Evolutionary conservation across 768 basidiomycete genomes (phyloP).

Genomic region (Tulasnella sp.): DNA sequence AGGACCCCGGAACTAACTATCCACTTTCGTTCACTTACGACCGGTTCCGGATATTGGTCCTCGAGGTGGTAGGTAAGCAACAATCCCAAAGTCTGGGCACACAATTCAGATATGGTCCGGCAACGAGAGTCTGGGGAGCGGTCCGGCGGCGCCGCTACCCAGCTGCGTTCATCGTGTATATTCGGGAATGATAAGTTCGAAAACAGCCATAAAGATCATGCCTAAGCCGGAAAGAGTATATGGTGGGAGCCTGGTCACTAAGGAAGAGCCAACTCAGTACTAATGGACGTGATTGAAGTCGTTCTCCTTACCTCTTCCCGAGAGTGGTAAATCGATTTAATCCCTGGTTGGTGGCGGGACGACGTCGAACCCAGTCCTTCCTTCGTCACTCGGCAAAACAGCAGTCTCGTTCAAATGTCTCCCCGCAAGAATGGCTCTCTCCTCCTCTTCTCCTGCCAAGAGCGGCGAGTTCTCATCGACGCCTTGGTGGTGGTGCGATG

Average conservation of each 20-base stretch:
- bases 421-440: slow-evolving; percentile 45
- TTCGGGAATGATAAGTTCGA: background rate
- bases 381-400: slow-evolving; percentile 69
- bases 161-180: background rate
- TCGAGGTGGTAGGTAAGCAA: too few relatives aligned
- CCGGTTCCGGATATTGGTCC: too few relatives aligned
- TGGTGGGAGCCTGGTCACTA: too few relatives aligned
- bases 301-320: background rate
- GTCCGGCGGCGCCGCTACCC: too few relatives aligned
- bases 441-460: slow-evolving; percentile 29
- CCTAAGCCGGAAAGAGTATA: background rate
- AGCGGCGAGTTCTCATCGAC: slow-evolving; percentile 23
- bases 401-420: slow-evolving; percentile 76
- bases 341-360: slow-evolving; percentile 32
- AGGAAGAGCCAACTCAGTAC: too few relatives aligned
- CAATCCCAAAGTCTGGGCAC: background rate
- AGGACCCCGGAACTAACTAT: too few relatives aligned
- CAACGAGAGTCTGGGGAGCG: too few relatives aligned
- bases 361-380: slow-evolving; percentile 78
- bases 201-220: background rate
- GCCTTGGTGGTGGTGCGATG: slow-evolving; percentile 30
- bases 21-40: too few relatives aligned
- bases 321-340: background rate
- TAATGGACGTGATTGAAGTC: too few relatives aligned
- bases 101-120: background rate